Conservation (phyloP, 2,329 filamentous ascomycete genomes). For the Colletotrichum sp. region DNA sequence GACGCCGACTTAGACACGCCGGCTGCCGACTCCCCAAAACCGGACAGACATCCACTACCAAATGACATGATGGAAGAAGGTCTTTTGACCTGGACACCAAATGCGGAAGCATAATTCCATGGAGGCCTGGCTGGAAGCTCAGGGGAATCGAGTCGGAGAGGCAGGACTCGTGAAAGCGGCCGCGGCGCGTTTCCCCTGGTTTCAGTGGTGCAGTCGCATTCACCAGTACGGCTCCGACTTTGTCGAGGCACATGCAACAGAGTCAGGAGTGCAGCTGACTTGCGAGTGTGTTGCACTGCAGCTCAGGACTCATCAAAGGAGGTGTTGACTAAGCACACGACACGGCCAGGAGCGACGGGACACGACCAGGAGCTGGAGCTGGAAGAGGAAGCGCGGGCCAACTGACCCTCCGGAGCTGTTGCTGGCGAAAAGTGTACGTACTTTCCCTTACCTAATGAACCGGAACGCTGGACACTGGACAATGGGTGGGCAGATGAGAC, state of each 20-base stretch:
- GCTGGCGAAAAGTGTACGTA: not conserved
- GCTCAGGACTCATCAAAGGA: not conserved
- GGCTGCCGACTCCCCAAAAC: not conserved
- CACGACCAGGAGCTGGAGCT: no score
- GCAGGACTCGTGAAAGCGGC: not conserved
- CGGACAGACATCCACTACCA: not conserved
- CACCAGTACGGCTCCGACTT: not conserved
- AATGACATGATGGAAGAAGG: not conserved
- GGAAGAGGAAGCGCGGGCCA: not conserved
- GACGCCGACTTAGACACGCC: not conserved
- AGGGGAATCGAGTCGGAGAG: not conserved
- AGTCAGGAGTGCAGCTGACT: slow-evolving; percentile 1
- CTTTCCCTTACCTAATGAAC: not conserved
- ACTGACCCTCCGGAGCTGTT: not conserved
- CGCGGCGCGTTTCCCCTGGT: not conserved
- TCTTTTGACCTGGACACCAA: not conserved
- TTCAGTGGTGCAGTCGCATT: slow-evolving; percentile 2
- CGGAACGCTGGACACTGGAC: not conserved
- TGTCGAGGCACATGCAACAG: not conserved
- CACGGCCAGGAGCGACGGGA: not conserved
- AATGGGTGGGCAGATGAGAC: not conserved
- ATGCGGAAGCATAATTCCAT: not conserved
- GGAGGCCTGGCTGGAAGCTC: not conserved
- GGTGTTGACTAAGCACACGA: not conserved
- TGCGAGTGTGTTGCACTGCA: not conserved